Conservation (phyloP, 371 early-diverging fungal genomes). For the Mortierella sp. region DNA sequence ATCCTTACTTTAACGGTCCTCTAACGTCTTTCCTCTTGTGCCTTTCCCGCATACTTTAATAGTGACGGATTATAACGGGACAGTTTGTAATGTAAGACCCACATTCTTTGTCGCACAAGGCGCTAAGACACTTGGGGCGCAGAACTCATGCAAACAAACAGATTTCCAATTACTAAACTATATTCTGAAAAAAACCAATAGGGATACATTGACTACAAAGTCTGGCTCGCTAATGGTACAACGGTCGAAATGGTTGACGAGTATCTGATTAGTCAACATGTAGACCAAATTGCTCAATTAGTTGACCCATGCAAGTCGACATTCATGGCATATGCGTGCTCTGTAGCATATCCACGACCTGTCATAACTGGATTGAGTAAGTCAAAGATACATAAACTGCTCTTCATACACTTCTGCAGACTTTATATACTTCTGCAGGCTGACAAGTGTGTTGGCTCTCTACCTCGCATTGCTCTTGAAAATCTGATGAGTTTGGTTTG, state of each 20-base stretch:
- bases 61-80: conserved; percentile 51
- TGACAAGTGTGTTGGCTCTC: not conserved
- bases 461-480: no score
- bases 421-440: no score
- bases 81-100: conserved; percentile 43
- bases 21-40: not conserved
- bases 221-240: conserved; percentile 40
- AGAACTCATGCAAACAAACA: not conserved
- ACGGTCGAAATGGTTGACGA: conserved; percentile 24
- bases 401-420: not conserved
- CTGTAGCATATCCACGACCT: conserved; percentile 49
- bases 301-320: conserved; percentile 46
- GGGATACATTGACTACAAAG: conserved; percentile 50
- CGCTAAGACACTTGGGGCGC: not conserved
- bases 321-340: conserved; percentile 35
- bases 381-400: not conserved
- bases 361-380: conserved; percentile 40
- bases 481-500: no score
- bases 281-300: conserved; percentile 9
- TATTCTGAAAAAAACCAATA: conserved; percentile 1
- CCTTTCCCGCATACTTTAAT: not conserved
- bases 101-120: not conserved
- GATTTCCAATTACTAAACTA: not conserved
- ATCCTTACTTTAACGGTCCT: not conserved
- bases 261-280: not conserved